phyloP scores from a whole-genome alignment of 2,329 filamentous ascomycete species.

The Xylariaceae sp. region DNA sequence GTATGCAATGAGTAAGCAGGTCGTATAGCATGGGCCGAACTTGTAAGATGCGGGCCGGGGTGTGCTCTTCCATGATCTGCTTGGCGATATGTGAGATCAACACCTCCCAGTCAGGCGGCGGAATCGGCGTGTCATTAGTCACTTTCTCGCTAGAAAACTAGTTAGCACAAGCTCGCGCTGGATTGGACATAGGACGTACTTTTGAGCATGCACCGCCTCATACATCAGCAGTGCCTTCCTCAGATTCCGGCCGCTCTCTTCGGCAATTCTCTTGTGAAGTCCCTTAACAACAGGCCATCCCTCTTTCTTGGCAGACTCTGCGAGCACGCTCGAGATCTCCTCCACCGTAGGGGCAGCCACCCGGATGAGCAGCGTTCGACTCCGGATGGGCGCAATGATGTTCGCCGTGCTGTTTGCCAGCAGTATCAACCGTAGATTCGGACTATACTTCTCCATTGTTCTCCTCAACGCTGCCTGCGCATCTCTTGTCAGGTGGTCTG shows the following conservation, averaged over 20 bases:
- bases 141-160: constrained; percentile 73
- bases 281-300: constrained; percentile 76
- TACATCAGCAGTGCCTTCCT: constrained; percentile 93
- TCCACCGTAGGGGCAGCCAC: constrained; percentile 86
- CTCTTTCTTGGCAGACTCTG: constrained; percentile 72
- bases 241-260: constrained; percentile 88
- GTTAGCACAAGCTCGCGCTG: constrained; percentile 1
- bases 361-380: constrained; percentile 85
- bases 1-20: constrained; percentile 94
- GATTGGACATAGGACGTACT: constrained; percentile 59
- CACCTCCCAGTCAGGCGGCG: constrained; percentile 95
- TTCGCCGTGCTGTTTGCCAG: constrained; percentile 96
- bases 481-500: constrained; percentile 90
- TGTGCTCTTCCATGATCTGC: constrained; percentile 91
- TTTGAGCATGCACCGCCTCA: constrained; percentile 94
- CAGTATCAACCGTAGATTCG: constrained; percentile 88
- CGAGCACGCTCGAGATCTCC: constrained; percentile 82
- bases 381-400: constrained; percentile 97
- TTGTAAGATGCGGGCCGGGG: constrained; percentile 83
- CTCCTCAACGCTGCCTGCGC: constrained; percentile 91
- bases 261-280: constrained; percentile 82
- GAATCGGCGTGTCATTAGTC: constrained; percentile 83
- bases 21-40: constrained; percentile 96
- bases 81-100: constrained; percentile 87
- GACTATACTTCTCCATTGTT: constrained; percentile 99